Evolutionary conservation across 768 basidiomycete species (phyloP), one percentile per base, ranked within the genome.

Genomic region (Termitomyces sp.): DNA sequence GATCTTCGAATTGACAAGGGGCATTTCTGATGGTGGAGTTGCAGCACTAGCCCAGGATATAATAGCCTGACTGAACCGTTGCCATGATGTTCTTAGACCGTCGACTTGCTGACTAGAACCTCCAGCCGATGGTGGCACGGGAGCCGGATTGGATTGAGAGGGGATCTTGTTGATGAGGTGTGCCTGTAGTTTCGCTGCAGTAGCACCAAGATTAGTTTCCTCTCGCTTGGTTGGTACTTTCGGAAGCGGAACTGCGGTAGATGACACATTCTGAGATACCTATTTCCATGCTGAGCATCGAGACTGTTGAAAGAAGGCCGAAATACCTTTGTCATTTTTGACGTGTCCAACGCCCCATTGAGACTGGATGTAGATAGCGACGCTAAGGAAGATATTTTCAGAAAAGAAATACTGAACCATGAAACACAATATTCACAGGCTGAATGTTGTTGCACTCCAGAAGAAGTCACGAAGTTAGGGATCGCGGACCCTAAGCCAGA

Each of bases 381-480:
- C n/a, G 42, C 64, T 65, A 36, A n/a, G 6, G 10, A 36, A 55
- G 14, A 10, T 8, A 8, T 43, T 48, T 6, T 49, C 32, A 54
- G 51, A n/a, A 37, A 48, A 25, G 34, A 25, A 9, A 55, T 1
- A 34, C 43, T 7, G 2, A 32, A 36, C 42, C 36, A 36, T 12
- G 5, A 36, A 14, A 34, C 3, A 34, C 4, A 0, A 17, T 5
- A 47, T 46, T 61, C 49, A 65, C 64, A 38, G 25, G 54, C 20
- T 60, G 29, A 34, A 40, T 56, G 42, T 14, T 48, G 12, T 2
- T 57, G 64, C 7, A 20, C 29, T 9, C 20, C 31, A 6, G 17
- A 29, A 12, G 48, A 32, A 25, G n/a, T 25, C 38, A 54, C 57
- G n/a, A 62, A 49, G 54, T 62, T 62, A 36, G 64, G 61, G 47